phyloP scores from a whole-genome alignment of 2,329 filamentous ascomycete genomes.

The Scedosporium apiospermum region DNA sequence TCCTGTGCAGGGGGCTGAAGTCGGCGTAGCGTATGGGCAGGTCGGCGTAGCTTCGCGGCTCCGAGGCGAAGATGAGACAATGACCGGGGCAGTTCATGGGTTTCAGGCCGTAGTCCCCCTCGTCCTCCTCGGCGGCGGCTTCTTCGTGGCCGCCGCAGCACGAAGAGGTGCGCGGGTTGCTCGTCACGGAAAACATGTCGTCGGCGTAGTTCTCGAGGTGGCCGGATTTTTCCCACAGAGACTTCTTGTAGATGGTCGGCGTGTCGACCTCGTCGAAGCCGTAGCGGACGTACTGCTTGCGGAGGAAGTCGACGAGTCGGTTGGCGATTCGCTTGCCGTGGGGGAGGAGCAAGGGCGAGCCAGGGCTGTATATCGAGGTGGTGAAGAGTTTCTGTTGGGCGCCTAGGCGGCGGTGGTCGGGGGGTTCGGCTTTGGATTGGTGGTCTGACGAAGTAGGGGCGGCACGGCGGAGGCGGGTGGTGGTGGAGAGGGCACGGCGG shows the following conservation, averaged over 20 bases:
- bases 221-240: slow-evolving; percentile 75
- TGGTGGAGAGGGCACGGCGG: not conserved
- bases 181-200: slow-evolving; percentile 80
- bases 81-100: slow-evolving; percentile 93
- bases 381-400: slow-evolving; percentile 68
- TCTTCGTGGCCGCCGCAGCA: slow-evolving; percentile 21
- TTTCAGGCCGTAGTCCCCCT: slow-evolving; percentile 72
- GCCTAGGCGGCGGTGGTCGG: slow-evolving; percentile 53
- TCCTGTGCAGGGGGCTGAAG: slow-evolving; percentile 78
- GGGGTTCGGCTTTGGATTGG: slow-evolving; percentile 14
- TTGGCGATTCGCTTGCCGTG: slow-evolving; percentile 78
- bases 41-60: slow-evolving; percentile 66
- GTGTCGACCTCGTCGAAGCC: slow-evolving; percentile 85
- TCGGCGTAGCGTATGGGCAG: slow-evolving; percentile 78
- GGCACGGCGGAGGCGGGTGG: not conserved
- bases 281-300: slow-evolving; percentile 74
- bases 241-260: slow-evolving; percentile 83
- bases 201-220: slow-evolving; percentile 86
- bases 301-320: slow-evolving; percentile 70
- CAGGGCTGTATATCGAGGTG: slow-evolving; percentile 70
- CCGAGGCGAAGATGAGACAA: slow-evolving; percentile 71
- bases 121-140: slow-evolving; percentile 37
- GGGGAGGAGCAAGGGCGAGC: slow-evolving; percentile 76
- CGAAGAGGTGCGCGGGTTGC: slow-evolving; percentile 25
- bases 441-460: not conserved